A percentile compares a stretch with the other conserved stretches of the same genome.
phyloP scores from a whole-genome alignment of 1,139 yeast species.

The Blastobotrys buckinghamii region DNA sequence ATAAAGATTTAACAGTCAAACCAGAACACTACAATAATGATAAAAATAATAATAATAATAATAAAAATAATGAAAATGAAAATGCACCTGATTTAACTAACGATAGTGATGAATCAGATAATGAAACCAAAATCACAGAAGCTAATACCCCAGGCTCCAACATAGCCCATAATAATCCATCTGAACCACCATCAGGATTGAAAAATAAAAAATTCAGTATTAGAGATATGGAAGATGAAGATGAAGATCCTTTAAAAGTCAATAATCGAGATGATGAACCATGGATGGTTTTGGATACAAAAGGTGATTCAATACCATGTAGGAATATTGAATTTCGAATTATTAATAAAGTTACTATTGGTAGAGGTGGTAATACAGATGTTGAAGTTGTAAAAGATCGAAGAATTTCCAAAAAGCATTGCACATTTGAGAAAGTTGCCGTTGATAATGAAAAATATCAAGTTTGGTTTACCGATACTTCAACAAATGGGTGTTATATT shows the following conservation, averaged over 20 bases:
- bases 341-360: conserved; percentile 26
- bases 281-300: conserved; percentile 45
- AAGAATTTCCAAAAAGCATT: conserved; percentile 78
- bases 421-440: conserved; percentile 55
- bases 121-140: conserved; percentile 20
- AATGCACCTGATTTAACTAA: conserved; percentile 8
- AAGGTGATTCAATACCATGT: conserved; percentile 37
- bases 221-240: conserved; percentile 24
- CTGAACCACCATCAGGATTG: neutral
- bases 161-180: conserved; percentile 12
- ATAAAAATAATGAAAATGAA: neutral
- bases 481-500: conserved; percentile 73
- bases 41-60: neutral
- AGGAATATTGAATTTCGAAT: conserved; percentile 44
- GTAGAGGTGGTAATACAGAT: conserved; percentile 25
- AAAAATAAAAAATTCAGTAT: conserved; percentile 13
- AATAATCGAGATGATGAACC: conserved; percentile 28
- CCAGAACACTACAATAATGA: neutral
- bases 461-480: conserved; percentile 75
- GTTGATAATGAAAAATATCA: conserved; percentile 40
- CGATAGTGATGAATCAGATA: conserved; percentile 11
- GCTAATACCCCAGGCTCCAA: neutral
- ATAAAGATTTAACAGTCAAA: conserved; percentile 1
- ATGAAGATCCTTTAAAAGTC: neutral
- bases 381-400: conserved; percentile 49